Percentiles rank a stretch among this genome's conserved stretches.
Evolutionary conservation across 768 basidiomycete genomes (phyloP).

Genomic region (Termitomyces sp.): DNA sequence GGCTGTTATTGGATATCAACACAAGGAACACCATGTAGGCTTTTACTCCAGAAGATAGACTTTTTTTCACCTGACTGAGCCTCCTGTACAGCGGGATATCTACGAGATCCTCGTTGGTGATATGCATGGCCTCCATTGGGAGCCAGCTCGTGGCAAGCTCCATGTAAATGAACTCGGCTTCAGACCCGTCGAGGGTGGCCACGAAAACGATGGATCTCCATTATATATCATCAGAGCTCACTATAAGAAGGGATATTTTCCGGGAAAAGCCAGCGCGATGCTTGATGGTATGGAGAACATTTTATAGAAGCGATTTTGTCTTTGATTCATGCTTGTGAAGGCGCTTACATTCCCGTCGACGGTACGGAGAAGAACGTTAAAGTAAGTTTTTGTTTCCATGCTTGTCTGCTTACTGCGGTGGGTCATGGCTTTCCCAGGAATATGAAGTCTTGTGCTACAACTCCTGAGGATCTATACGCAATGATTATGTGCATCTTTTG

Average conservation of each 20-base stretch:
- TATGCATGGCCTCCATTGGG: constrained; percentile 55
- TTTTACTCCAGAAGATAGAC: background rate
- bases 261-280: constrained; percentile 61
- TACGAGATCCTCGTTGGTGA: constrained; percentile 76
- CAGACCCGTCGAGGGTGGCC: constrained; percentile 65
- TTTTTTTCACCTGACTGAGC: background rate
- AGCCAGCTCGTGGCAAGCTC: constrained; percentile 42
- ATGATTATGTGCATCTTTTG: background rate
- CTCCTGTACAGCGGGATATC: constrained; percentile 42
- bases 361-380: constrained; percentile 48
- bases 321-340: constrained; percentile 21
- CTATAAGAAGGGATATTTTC: constrained; percentile 48
- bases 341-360: constrained; percentile 55
- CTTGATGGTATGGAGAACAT: constrained; percentile 38
- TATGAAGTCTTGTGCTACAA: constrained; percentile 38
- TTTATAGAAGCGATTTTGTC: background rate
- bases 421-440: constrained; percentile 18
- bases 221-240: constrained; percentile 62
- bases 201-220: constrained; percentile 55
- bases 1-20: constrained; percentile 57
- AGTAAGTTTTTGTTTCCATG: constrained; percentile 27
- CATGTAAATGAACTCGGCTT: constrained; percentile 40
- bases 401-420: background rate
- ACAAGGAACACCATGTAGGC: constrained; percentile 57
- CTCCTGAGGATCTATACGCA: background rate